Percentiles rank a stretch among this genome's conserved stretches.
Conservation (phyloP, 2,329 filamentous ascomycete genomes). For the Aspergillus udagawae region DNA sequence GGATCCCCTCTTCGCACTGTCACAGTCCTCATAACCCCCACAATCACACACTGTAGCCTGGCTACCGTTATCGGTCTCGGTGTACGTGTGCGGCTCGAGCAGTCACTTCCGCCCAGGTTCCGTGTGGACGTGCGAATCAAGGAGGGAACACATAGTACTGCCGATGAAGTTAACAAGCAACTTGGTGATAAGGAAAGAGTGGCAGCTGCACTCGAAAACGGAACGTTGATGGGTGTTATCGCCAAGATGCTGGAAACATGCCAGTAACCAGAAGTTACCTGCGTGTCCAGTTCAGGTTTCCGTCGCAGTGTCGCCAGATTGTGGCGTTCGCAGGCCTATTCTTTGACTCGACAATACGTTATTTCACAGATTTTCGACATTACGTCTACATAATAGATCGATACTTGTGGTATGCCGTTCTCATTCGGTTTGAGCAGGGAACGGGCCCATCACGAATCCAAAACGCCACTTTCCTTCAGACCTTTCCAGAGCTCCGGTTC, state of each 20-base stretch:
- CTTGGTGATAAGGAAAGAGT: slow-evolving; percentile 94
- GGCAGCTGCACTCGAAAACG: slow-evolving; percentile 90
- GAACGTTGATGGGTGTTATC: slow-evolving; percentile 79
- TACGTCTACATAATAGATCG: slow-evolving; percentile 18
- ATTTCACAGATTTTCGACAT: slow-evolving; percentile 3
- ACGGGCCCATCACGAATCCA: slow-evolving; percentile 54
- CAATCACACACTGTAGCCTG: slow-evolving; percentile 93
- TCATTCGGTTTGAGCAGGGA: not conserved
- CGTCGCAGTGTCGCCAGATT: not conserved
- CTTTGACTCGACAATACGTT: not conserved
- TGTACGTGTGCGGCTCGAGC: slow-evolving; percentile 84
- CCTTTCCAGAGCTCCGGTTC: slow-evolving; percentile 90
- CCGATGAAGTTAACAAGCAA: slow-evolving; percentile 95
- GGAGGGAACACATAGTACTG: slow-evolving; percentile 90
- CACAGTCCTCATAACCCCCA: slow-evolving; percentile 86
- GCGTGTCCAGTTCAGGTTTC: not conserved
- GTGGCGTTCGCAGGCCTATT: not conserved
- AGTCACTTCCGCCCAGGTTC: slow-evolving; percentile 85
- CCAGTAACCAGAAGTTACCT: slow-evolving; percentile 41
- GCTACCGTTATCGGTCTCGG: slow-evolving; percentile 95
- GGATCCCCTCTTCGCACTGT: slow-evolving; percentile 66
- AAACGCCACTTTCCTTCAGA: slow-evolving; percentile 80
- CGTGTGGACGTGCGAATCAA: slow-evolving; percentile 91
- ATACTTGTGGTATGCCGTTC: not conserved
- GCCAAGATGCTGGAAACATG: slow-evolving; percentile 93